These are phyloP conservation scores for Pneumocystis murina DNA, from an alignment of 1,139 yeast genomes.

Conservation along the genomic window DNA sequence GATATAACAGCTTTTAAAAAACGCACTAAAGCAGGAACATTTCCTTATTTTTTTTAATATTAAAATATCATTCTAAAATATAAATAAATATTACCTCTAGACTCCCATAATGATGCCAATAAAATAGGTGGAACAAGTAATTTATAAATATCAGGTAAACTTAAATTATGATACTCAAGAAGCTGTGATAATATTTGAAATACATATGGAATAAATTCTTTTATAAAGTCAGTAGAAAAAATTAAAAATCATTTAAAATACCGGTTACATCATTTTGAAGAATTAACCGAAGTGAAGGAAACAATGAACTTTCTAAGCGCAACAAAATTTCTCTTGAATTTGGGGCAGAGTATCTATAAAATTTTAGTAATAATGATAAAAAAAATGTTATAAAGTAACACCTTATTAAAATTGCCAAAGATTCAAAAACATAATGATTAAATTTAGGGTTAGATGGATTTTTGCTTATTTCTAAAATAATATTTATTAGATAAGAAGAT, in stretches of 20 bases:
- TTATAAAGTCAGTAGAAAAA: background rate
- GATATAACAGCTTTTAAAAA: constrained; percentile 56
- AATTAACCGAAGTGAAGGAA: constrained; percentile 54
- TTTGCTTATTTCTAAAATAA: constrained; percentile 55
- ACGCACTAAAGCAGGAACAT: constrained; percentile 82
- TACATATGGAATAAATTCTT: constrained; percentile 79
- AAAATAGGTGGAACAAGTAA: constrained; percentile 65
- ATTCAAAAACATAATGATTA: constrained; percentile 79
- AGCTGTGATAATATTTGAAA: constrained; percentile 75
- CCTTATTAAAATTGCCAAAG: constrained; percentile 62
- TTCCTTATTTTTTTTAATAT: constrained; percentile 19
- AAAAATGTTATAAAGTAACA: constrained; percentile 21
- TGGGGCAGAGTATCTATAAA: background rate
- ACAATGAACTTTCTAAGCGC: constrained; percentile 37
- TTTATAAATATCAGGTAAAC: constrained; percentile 49
- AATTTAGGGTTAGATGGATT: constrained; percentile 94
- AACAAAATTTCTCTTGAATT: constrained; percentile 12
- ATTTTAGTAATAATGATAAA: background rate
- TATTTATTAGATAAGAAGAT: constrained; percentile 42
- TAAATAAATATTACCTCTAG: constrained; percentile 36
- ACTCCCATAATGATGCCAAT: constrained; percentile 86
- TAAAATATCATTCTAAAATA: background rate
- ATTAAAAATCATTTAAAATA: background rate
- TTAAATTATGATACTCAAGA: constrained; percentile 45
- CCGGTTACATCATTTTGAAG: constrained; percentile 66